A percentile compares a stretch with the other conserved stretches of the same genome.
phyloP scores from a whole-genome alignment of 345 rosid genomes.

The Psidium friedrichsthalianum region DNA sequence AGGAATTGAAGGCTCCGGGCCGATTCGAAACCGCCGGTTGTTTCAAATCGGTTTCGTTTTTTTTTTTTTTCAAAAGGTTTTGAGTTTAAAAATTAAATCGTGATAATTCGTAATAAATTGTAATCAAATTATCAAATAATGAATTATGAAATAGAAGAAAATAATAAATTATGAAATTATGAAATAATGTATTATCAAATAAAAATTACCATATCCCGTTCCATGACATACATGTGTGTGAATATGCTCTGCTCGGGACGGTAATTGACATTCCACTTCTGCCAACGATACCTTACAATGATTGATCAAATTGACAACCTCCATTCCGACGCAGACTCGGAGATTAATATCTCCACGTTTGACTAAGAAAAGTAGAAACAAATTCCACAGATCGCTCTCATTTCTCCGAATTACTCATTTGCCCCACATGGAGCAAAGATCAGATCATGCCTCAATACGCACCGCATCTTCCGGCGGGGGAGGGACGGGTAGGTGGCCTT shows the following conservation, averaged over 20 bases:
- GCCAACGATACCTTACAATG: background rate
- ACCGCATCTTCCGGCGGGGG: constrained; percentile 19
- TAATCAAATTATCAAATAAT: too few relatives aligned
- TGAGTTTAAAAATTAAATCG: too few relatives aligned
- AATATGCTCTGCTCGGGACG: background rate
- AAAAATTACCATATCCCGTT: too few relatives aligned
- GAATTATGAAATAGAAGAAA: too few relatives aligned
- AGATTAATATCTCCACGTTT: background rate
- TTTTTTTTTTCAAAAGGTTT: too few relatives aligned
- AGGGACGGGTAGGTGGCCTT: constrained; percentile 67
- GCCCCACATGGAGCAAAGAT: background rate
- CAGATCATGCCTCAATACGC: constrained; percentile 10
- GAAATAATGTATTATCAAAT: too few relatives aligned
- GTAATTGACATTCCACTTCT: background rate
- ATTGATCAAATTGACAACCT: background rate
- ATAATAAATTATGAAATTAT: too few relatives aligned
- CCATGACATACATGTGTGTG: background rate
- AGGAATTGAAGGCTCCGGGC: too few relatives aligned
- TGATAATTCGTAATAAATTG: too few relatives aligned
- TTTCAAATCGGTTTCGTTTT: too few relatives aligned
- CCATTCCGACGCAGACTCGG: background rate
- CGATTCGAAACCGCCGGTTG: too few relatives aligned
- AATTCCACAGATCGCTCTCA: background rate
- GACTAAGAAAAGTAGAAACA: background rate
- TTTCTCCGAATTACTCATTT: background rate